Conservation (phyloP, 306 rosid genomes). For the Senna tora region DNA sequence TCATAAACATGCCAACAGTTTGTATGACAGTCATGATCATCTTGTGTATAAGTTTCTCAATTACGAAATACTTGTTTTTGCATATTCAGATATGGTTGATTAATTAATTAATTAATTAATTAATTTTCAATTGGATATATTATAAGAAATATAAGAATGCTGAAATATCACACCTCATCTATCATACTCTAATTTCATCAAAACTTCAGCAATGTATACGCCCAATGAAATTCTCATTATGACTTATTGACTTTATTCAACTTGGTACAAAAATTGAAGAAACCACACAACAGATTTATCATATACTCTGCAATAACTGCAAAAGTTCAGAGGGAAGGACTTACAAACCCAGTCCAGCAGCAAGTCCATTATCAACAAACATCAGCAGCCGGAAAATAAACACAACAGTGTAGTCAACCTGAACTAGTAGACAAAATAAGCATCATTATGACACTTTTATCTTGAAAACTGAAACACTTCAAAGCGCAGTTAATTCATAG, state of each 20-base stretch:
- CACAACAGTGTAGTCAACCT: conserved; percentile 78
- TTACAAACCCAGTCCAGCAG: conserved; percentile 93
- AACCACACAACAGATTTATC: not conserved
- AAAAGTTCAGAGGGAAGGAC: conserved; percentile 51
- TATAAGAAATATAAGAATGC: not conserved
- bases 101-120: not conserved
- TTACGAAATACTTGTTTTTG: not conserved
- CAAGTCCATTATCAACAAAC: conserved; percentile 86
- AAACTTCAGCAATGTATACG: not conserved
- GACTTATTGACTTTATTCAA: not conserved
- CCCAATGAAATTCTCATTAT: not conserved
- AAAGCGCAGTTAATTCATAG: conserved; percentile 9
- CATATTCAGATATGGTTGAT: not conserved
- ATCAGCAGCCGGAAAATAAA: conserved; percentile 79
- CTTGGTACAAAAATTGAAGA: conserved; percentile 8
- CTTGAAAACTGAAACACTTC: conserved; percentile 9
- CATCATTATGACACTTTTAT: not conserved
- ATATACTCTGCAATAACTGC: conserved; percentile 3
- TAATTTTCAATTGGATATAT: not conserved
- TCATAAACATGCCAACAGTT: conserved; percentile 18
- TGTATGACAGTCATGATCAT: conserved; percentile 6
- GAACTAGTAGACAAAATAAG: conserved; percentile 22
- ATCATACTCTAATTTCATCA: not conserved
- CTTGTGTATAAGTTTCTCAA: not conserved
- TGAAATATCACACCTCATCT: not conserved